Evolutionary conservation across 495 filamentous ascomycete genomes (phyloP).

Genomic region (Parathielavia appendiculata): DNA sequence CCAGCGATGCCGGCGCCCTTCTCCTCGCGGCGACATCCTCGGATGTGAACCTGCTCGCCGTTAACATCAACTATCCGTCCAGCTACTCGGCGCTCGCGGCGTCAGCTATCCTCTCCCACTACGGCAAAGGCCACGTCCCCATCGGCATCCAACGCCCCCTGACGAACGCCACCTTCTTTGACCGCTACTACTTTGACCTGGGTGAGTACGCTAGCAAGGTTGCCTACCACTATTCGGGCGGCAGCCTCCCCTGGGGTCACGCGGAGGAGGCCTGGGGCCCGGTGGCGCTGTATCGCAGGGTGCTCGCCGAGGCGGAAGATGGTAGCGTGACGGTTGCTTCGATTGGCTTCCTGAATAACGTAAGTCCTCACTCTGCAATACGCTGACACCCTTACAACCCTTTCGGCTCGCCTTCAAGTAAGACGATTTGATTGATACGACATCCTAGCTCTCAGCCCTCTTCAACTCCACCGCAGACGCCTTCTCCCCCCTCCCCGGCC

Average conservation of each 20-base stretch:
- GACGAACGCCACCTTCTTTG: slow-evolving; percentile 41
- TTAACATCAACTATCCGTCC: slow-evolving; percentile 43
- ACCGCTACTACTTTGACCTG: slow-evolving; percentile 30
- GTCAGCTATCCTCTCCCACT: slow-evolving; percentile 42
- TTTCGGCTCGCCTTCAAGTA: background rate
- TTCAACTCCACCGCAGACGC: slow-evolving; percentile 37
- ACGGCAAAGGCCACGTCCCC: slow-evolving; percentile 33
- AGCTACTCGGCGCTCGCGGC: slow-evolving; percentile 39
- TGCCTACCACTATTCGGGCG: slow-evolving; percentile 36
- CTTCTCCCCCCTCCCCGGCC: slow-evolving; percentile 32
- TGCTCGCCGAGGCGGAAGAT: slow-evolving; percentile 32
- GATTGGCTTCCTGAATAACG: slow-evolving; percentile 42
- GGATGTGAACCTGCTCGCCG: slow-evolving; percentile 34
- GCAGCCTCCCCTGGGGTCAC: slow-evolving; percentile 28
- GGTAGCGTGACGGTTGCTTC: slow-evolving; percentile 41
- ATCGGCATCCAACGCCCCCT: slow-evolving; percentile 39
- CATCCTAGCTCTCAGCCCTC: slow-evolving; percentile 34
- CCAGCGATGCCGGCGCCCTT: slow-evolving; percentile 36
- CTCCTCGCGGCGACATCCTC: slow-evolving; percentile 34
- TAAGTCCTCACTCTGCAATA: slow-evolving; percentile 1
- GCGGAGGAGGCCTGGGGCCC: slow-evolving; percentile 40
- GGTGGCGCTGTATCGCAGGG: slow-evolving; percentile 40
- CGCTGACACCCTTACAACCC: background rate
- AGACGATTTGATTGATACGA: background rate
- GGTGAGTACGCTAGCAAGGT: slow-evolving; percentile 38